Percentiles rank a stretch among this genome's conserved stretches.
Evolutionary conservation across 768 basidiomycete species (phyloP).

Genomic region (Hydnomerulius pinastri): DNA sequence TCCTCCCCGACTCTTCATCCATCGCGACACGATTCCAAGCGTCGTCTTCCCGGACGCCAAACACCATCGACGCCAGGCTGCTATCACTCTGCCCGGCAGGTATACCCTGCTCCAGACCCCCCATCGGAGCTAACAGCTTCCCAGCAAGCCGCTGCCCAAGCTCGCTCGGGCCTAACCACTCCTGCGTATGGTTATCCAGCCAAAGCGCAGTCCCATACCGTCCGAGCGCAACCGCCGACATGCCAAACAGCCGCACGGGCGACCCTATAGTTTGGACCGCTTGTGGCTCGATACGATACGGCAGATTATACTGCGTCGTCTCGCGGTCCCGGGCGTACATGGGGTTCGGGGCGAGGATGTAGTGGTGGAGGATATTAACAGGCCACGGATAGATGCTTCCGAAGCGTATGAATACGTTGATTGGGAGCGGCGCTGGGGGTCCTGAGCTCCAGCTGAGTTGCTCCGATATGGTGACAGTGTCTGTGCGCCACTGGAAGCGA

Average conservation of each 20-base stretch:
- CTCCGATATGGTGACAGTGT: slow-evolving; percentile 45
- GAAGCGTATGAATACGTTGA: slow-evolving; percentile 62
- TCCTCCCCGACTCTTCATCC: slow-evolving; percentile 38
- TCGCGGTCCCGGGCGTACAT: slow-evolving; percentile 26
- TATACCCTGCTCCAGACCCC: background rate
- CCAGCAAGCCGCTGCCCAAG: slow-evolving; percentile 64
- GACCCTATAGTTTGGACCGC: slow-evolving; percentile 46
- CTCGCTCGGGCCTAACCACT: slow-evolving; percentile 44
- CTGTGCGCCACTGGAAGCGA: slow-evolving; percentile 59
- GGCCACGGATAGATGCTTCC: slow-evolving; percentile 67
- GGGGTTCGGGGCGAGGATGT: slow-evolving; percentile 48
- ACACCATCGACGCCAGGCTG: slow-evolving; percentile 36
- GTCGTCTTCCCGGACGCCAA: slow-evolving; percentile 47
- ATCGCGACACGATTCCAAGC: slow-evolving; percentile 48
- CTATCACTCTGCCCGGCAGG: background rate
- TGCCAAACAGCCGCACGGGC: slow-evolving; percentile 58
- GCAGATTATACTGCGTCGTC: slow-evolving; percentile 39
- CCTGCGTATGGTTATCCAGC: slow-evolving; percentile 64
- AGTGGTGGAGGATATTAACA: slow-evolving; percentile 68
- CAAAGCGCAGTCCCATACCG: slow-evolving; percentile 63
- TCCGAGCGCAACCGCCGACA: slow-evolving; percentile 55
- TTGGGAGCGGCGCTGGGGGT: slow-evolving; percentile 22
- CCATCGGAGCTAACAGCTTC: slow-evolving; percentile 10
- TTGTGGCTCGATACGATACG: slow-evolving; percentile 43
- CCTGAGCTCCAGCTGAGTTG: slow-evolving; percentile 29